Evolutionary conservation across 208 protist genomes (phyloP).

Genomic region (Crithidia fasciculata): DNA sequence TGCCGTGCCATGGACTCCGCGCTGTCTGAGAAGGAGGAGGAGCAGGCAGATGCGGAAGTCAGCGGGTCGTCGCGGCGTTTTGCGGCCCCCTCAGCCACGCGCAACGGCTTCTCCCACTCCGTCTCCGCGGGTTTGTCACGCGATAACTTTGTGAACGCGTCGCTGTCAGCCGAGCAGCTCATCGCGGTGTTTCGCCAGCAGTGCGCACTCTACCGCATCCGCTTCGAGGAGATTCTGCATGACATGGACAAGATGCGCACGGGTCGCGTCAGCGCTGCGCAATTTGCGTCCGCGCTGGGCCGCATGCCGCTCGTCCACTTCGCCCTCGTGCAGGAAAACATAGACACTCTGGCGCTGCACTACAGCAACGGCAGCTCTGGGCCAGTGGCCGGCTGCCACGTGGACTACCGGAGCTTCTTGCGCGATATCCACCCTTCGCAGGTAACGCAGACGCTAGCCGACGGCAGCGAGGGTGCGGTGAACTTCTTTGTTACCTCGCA

Average conservation of each 20-base stretch:
- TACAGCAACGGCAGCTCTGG: constrained; percentile 45
- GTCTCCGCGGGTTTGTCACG: constrained; percentile 12
- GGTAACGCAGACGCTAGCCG: constrained; percentile 12
- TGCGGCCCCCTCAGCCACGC: background rate
- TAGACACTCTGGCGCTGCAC: constrained; percentile 61
- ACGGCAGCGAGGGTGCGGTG: constrained; percentile 19
- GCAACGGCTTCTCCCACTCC: constrained; percentile 4
- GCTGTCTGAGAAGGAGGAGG: constrained; percentile 17
- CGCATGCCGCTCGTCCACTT: constrained; percentile 81
- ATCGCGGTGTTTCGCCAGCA: constrained; percentile 67
- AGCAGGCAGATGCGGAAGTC: background rate
- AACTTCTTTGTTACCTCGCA: constrained; percentile 73
- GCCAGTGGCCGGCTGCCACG: constrained; percentile 21
- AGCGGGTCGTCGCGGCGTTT: background rate
- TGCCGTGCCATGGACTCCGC: constrained; percentile 70
- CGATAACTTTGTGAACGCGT: constrained; percentile 36
- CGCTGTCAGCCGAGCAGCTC: constrained; percentile 51
- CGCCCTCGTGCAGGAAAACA: constrained; percentile 64
- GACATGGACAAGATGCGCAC: constrained; percentile 88
- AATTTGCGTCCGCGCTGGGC: constrained; percentile 86
- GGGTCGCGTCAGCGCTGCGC: constrained; percentile 71
- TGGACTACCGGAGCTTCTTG: constrained; percentile 82
- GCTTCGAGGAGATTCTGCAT: constrained; percentile 79
- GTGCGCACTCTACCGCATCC: constrained; percentile 73
- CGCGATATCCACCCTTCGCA: constrained; percentile 64